Percentiles rank a stretch among this genome's conserved stretches.
Evolutionary conservation across 192 early-diverging fungal genomes (phyloP).

Genomic region (Gryganskiella cystojenkinii): DNA sequence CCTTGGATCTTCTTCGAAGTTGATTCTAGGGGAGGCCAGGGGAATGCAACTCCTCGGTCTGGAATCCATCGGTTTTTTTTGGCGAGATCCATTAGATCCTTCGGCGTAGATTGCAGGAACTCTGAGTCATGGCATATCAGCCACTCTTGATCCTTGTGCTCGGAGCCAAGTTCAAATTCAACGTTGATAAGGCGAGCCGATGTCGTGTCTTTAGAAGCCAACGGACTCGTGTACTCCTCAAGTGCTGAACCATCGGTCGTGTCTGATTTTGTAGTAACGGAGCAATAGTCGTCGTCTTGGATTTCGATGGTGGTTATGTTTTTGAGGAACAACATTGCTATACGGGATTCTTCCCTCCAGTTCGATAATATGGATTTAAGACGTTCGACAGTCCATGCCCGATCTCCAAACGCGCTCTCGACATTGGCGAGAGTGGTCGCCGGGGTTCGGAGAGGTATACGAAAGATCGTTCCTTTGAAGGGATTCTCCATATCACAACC

Average conservation of each 20-base stretch:
- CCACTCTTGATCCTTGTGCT: too few relatives aligned
- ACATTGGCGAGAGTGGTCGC: too few relatives aligned
- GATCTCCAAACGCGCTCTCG: not conserved
- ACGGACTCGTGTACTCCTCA: not conserved
- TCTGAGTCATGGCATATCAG: too few relatives aligned
- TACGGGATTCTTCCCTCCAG: not conserved
- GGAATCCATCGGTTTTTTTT: too few relatives aligned
- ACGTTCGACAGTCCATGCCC: not conserved
- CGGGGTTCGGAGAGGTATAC: conserved; percentile 14
- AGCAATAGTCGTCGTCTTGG: not conserved
- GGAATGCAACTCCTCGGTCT: not conserved
- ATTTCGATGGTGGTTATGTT: conserved; percentile 4
- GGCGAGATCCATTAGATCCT: too few relatives aligned
- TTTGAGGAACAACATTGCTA: conserved; percentile 10
- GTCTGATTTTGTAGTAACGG: not conserved
- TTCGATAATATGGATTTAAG: not conserved
- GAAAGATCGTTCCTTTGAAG: conserved; percentile 32
- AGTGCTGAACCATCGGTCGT: not conserved
- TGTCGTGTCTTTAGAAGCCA: too few relatives aligned
- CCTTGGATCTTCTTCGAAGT: not conserved
- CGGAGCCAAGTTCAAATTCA: too few relatives aligned
- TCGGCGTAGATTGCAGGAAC: too few relatives aligned
- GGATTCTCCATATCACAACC: conserved; percentile 3
- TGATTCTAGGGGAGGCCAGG: not conserved
- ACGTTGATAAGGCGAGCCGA: too few relatives aligned